Base-by-base conservation (phyloP, 495 filamentous ascomycete genomes). In the Choiromyces venosus region DNA sequence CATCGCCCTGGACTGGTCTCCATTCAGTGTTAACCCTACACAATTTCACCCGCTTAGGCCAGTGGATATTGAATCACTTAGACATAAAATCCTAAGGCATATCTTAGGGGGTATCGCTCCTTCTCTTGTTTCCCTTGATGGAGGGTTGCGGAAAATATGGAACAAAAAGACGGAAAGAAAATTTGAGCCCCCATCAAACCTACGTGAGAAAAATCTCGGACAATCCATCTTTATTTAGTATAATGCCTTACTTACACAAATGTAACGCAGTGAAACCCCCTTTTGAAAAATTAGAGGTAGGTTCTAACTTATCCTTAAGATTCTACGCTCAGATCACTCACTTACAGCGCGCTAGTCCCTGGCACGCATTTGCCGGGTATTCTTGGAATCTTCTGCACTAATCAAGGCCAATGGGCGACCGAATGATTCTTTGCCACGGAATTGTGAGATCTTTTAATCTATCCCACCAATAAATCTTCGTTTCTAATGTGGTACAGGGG, bases 1-100 rank as follows among this genome's bases (percentile, higher is more conserved):
- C 25, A 65, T 74, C 36, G 37, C 65, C 36, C 65, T 75, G 7
- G 46, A 33, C 12, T 65, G 71, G 73, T 68, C 73, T 18, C 67
- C 67, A 4, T 5, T 67, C 4, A 19, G n/a, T 38, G 9, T 16
- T 39, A 14, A 21, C n/a, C 21, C 25, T 6, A 44, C 37, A 33
- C 14, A 35, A 4, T n/a, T 0, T 5, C 65, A n/a, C 36, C 71
- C 65, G 0, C 67, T 46, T 16, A 44, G 44, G 35, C 5, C 10
- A 10, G 8, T 68, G 2, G 37, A 68, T n/a, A 65, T 44, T 19
- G 9, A n/a, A 2, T 10, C 44, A 1, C n/a, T 35, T 25, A 39
- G 44, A 46, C 2, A 10, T 2, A 12, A 39, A 38, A 21, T 36
- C 16, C n/a, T 38, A 14, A 64, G n/a, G 9, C 37, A 61, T 21